Percentiles rank a stretch among this genome's conserved stretches.
Evolutionary conservation across 1,284 basidiomycete genomes (phyloP).

Genomic region (Phenoliferia sp.): DNA sequence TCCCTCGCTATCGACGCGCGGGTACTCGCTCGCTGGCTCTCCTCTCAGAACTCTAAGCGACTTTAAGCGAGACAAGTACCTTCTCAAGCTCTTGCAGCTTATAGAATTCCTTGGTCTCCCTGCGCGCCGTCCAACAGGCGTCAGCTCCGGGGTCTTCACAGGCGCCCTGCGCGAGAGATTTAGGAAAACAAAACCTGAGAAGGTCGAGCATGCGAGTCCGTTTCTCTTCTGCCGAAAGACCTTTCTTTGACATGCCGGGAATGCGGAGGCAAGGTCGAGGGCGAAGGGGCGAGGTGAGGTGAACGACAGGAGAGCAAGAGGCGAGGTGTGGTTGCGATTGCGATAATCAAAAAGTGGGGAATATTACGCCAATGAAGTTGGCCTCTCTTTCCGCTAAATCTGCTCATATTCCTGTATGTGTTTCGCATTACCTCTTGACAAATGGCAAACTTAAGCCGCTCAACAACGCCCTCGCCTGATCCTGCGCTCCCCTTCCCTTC

Average conservation of each 20-base stretch:
- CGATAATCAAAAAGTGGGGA: no score
- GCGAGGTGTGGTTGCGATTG: no score
- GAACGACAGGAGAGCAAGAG: neutral
- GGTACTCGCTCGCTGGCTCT: neutral
- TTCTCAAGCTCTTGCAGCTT: constrained; percentile 4
- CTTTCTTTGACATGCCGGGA: neutral
- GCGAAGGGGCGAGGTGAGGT: neutral
- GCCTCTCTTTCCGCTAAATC: no score
- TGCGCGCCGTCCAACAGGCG: neutral
- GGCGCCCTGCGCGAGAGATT: neutral
- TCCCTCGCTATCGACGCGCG: no score
- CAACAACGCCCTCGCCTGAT: constrained; percentile 72
- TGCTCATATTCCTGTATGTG: no score
- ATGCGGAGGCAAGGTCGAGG: neutral
- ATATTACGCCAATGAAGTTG: no score
- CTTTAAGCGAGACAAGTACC: no score
- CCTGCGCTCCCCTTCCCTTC: constrained; percentile 74
- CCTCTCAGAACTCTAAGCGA: neutral
- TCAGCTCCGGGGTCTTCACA: neutral
- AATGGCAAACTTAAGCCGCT: constrained; percentile 90
- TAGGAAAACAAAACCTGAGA: neutral
- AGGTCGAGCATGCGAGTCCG: constrained; percentile 2
- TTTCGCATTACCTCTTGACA: constrained; percentile 27
- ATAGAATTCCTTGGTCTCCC: constrained; percentile 5
- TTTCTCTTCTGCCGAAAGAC: constrained; percentile 4